Base-by-base conservation (phyloP, 2,329 filamentous ascomycete species). In the Madurella fahalii region DNA sequence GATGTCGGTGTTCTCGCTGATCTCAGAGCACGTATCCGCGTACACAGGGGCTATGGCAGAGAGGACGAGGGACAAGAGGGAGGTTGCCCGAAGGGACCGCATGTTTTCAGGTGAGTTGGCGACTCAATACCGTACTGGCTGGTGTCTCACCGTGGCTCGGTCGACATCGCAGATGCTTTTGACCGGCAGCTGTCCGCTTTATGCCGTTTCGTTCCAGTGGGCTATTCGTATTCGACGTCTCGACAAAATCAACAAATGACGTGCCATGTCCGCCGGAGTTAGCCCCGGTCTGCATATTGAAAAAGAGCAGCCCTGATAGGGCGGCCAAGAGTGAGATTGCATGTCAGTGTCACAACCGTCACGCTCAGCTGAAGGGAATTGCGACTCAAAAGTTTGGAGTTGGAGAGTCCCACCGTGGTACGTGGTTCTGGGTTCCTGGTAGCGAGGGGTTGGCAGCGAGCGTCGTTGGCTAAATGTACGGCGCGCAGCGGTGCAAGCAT, bases 11-110 rank as follows among this genome's bases (percentile, higher is more conserved):
- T 50, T 59, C 17, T 39, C 42, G 4, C 40, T 40, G 17, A 61
- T 18, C 5, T 50, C 52, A 0, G 57, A 58, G 49, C 59, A 61
- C 5, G 57, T 59, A 46, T 61, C 57, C 20, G 52, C 57, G 8
- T 31, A 40, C n/a, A 54, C 56, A 9, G 43, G 7, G 9, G 46
- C 13, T 16, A 47, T n/a, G 8, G 47, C 25, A 4, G 20, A 41
- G 12, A 46, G 31, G n/a, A 54, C 16, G 13, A 47, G 31, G n/a
- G 37, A 37, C 1, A 57, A n/a, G 16, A 53, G 32, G 8, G 51
- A 46, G 2, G 42, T 16, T 42, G 40, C 39, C 13, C 50, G n/a
- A 2, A 43, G 43, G 16, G 47, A 47, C 18, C 18, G 13, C 54
- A 57, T 57, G 15, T 40, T 57, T 39, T 9, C 13, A 4, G 2